phyloP scores from a whole-genome alignment of 179 eudicot genomes.

The Sideroxylon spinosum region DNA sequence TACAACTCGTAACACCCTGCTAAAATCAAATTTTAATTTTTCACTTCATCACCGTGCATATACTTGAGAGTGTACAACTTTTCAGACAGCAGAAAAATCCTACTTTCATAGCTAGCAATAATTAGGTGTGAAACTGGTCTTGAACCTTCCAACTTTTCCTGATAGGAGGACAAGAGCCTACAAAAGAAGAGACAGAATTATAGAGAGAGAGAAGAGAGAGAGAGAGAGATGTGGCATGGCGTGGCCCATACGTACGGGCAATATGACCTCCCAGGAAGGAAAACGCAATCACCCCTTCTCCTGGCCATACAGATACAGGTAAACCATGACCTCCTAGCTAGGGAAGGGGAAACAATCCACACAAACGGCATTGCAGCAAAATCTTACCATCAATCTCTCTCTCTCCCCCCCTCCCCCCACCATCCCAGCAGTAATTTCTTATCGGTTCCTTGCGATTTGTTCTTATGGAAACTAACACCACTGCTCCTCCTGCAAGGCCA shows the following conservation, averaged over 20 bases:
- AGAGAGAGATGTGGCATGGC: conserved; percentile 4
- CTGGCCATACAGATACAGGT: background rate
- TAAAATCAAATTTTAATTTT: too few species aligned
- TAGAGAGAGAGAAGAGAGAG: background rate
- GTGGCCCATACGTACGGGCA: background rate
- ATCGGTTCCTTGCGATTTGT: conserved; percentile 35
- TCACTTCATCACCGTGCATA: too few species aligned
- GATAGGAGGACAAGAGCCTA: conserved; percentile 4
- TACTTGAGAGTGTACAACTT: background rate
- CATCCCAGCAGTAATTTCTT: conserved; percentile 25
- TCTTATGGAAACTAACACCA: conserved; percentile 23
- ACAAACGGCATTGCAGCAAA: too few species aligned
- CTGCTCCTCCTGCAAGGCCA: conserved; percentile 11
- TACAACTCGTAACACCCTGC: too few species aligned
- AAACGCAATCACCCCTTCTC: background rate
- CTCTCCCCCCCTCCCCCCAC: background rate
- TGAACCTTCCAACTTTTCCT: conserved; percentile 12
- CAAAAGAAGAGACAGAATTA: conserved; percentile 3
- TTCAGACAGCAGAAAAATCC: background rate
- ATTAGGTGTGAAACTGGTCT: background rate
- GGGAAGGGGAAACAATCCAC: too few species aligned
- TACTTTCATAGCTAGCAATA: background rate
- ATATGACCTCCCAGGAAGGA: conserved; percentile 11
- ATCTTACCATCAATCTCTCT: too few species aligned
- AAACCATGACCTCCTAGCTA: background rate